Base-by-base conservation (phyloP, 2,329 filamentous ascomycete genomes). In the Ophiocordyceps camponoti-leonardi region DNA sequence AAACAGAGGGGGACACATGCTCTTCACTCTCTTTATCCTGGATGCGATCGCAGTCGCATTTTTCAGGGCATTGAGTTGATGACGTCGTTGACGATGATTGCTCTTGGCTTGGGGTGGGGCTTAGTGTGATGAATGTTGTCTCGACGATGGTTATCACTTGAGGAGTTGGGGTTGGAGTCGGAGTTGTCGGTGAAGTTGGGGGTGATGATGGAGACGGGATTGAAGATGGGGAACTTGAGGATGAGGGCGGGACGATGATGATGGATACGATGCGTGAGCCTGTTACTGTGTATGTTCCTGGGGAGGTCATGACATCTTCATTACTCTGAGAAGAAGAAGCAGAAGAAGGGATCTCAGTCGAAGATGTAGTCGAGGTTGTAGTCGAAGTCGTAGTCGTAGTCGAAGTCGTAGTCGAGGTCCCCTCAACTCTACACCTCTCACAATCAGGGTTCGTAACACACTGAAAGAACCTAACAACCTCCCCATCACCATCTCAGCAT, bases 391-490 rank as follows among this genome's bases (percentile, higher is more conserved):
- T 39, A 4, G 16, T 18, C 16, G 35, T 18, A 3, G 35, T 39
- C 18, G 16, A 18, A 18, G 19, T 23, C 19, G 19, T 40, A 3
- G 20, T 41, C 2, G 39, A 20, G 10, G 33, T 20, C 5, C 28
- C 6, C 7, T 16, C 22, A 23, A 50, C 10, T 48, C 33, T 52
- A 54, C 41, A 58, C 45, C 18, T 49, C 42, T 58, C 56, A 33
- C 61, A 64, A 10, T 51, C 49, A 6, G 54, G 53, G 8, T 63
- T 58, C 16, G 58, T 59, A 12, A 62, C 45, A 46, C 61, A 64
- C 26, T 62, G 60, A 12, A 62, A 60, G 42, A 53, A 62, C 23
- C 61, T 64, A 4, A 5, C 16, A 8, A 14, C 13, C 12, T 4
- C 31, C 10, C 31, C 2, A 2, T 16, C 12, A 14, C 13, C 31